Evolutionary conservation across 768 basidiomycete genomes (phyloP), one percentile per base, ranked within the genome.

Genomic region (Podaxis sp.): DNA sequence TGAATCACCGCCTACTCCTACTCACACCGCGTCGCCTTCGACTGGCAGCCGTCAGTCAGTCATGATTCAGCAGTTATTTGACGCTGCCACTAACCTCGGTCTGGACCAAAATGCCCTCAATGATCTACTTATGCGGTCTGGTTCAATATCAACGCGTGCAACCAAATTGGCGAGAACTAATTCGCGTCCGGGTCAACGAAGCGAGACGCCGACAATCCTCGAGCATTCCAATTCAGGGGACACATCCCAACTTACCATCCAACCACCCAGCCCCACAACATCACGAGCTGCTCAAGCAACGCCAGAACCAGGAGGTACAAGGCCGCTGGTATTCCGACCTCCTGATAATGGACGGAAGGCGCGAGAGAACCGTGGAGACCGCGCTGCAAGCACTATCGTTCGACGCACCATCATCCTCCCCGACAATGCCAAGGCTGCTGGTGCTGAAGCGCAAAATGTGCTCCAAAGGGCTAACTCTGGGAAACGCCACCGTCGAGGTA

Each of bases 361-460:
- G 17, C 61, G 55, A 56, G 61, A 62, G 17, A 49, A 51, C n/a
- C 61, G 36, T 38, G 54, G 55, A n/a, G 55, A 56, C n/a, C 54
- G 49, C 13, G 55, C 61, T 19, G 68, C 71, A 47, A 85, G 77
- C 66, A 72, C 85, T 24, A 75, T 94, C 63, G 81, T 94, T 56
- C 84, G 93, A 69, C 81, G 93, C 68, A 94, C 93, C 1, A 82
- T 94, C 67, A 88, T 93, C 67, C 85, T 87, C 68, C 87, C 91
- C 53, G 90, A 92, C 67, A 80, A 82, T 50, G 73, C 82, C 40
- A 88, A 93, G 65, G 67, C 86, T 64, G 81, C 76, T 68, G 77
- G 80, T 24, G 19, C 49, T 7, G 61, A 70, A 83, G 63, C 77
- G 81, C 69, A 81, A 82, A 65, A 90, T 86, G 70, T 37, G 22